Base-by-base conservation (phyloP, 1,284 basidiomycete species). In the Ustilago loliicola region DNA sequence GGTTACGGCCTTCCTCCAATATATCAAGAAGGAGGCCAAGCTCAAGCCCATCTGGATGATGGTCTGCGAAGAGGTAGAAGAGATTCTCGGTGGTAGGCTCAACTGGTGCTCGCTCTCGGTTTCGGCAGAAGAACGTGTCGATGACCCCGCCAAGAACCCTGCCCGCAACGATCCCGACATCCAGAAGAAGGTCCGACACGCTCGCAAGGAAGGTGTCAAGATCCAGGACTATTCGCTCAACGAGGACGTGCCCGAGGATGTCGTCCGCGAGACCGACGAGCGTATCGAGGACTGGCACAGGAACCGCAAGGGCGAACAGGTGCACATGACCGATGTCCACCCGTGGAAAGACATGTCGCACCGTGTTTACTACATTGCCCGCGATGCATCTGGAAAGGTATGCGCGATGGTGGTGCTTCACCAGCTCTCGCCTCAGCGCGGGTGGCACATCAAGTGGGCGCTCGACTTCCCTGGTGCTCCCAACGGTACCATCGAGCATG, bases 371-470 rank as follows among this genome's bases (percentile, higher is more conserved):
- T 90, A 89, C 83, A 88, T 89, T 72, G 89, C 89, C 1, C 85
- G 87, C 27, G 88, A 90, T 69, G 86, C 85, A 69, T 80, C 88
- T 9, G 87, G 86, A 30, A 86, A 87, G 82, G 88, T 90, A 47
- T 73, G 78, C 65, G 88, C 88, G 1, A 83, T 91, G 66, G 89
- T 91, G 60, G 90, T 90, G 27, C 84, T 91, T 5, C 89, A 90
- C 10, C 89, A 90, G 83, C 87, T 91, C 17, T 86, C 89, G 5
- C 87, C 89, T 4, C 82, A 86, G 64, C 86, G 89, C 66, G 90
- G 90, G 6, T 89, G 88, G 83, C 90, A 91, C 82, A 88, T 90
- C 84, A 91, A 91, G 82, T 91, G 89, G 89, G 88, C 89, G 2
- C 87, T 90, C 47, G 89, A 89, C 77, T 91, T 90, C 87, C 89